Base-by-base conservation (phyloP, 768 basidiomycete genomes). In the Paxillus involutus region DNA sequence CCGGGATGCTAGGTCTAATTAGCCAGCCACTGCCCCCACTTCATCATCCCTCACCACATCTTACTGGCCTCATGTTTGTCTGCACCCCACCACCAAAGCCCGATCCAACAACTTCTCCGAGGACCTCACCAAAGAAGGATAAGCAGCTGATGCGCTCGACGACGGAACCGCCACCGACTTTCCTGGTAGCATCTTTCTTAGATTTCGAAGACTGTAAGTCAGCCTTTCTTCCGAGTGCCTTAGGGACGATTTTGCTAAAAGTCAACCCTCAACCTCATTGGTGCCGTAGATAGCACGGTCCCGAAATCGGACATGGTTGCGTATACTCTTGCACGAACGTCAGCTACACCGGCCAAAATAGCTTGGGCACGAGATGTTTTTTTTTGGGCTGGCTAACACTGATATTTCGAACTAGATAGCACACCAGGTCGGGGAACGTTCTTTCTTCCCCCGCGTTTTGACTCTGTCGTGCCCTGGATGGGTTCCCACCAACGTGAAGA, bases 181-280 rank as follows among this genome's bases (percentile, higher is more conserved):
- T 79, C 59, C 66, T 90, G 6, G 74, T 78, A 10, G 75, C 77
- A 19, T 79, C 74, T 47, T 82, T 77, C 55, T 66, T 86, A n/a
- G 79, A 88, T 53, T 83, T 85, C 45, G 78, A 77, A 44, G 78
- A 85, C 55, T 85, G 88, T 89, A 66, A 57, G 81, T 57, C 36
- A 51, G 33, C 26, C 44, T 52, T 17, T 49, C 50, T 6, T 26
- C 42, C 30, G 21, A 12, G 32, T 29, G 16, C 36, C 44, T 43
- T 14, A 32, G 44, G 11, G 21, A 26, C 24, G 32, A 10, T 33
- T 32, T 35, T 21, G 33, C 40, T 51, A 29, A 55, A 40, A 50
- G 13, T 51, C 21, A 30, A 29, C 45, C 14, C 39, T 53, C 44
- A 77, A 76, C 74, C 56, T 55, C 62, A 14, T 69, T 74, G 9